Evolutionary conservation across 2,329 filamentous ascomycete genomes (phyloP), one percentile per base, ranked within the genome.

Genomic region (Emergomyces orientalis): DNA sequence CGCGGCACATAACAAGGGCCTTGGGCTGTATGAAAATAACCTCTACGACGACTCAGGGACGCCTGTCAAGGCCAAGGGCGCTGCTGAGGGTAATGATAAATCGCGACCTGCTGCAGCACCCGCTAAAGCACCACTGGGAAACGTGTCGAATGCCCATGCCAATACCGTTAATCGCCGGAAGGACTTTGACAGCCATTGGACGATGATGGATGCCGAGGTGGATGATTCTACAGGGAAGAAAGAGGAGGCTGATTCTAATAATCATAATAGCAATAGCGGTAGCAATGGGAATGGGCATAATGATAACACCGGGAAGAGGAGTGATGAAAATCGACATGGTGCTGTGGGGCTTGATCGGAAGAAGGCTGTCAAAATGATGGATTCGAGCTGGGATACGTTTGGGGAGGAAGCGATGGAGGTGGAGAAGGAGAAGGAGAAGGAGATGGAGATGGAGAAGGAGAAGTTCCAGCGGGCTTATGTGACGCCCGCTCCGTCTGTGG

Each of bases 171-270:
- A 87, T 74, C 88, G 90, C 62, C 82, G 81, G 71, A 90, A 92
- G 75, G 85, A 90, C 72, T 92, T 95, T 69, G 86, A 86, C 58
- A 76, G 86, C 25, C 90, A 96, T 69, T 96, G 91, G 79, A 81
- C 81, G 60, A 87, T 95, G 78, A 81, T 82, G 7, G 91, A 96
- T 72, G 13, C 30, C 2, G 59, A 27, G 11, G n/a, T 8, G 32
- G 57, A 30, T 27, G 9, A 43, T 43, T 43, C 17, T 43, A 19
- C 39, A 11, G 57, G 25, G 57, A 14, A 59, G 0, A 30, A 41
- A 30, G 30, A 41, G 52, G 30, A 56, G 17, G 27, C 25, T 22
- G 22, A 49, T 49, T 37, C 34, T 8, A 27, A 49, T 27, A 13
- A 7, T 17, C 11, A 49, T 25, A 27, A 49, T 27, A 27, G 27